phyloP scores from a whole-genome alignment of 352 stramenopile genomes.

The Phytophthora rubi region DNA sequence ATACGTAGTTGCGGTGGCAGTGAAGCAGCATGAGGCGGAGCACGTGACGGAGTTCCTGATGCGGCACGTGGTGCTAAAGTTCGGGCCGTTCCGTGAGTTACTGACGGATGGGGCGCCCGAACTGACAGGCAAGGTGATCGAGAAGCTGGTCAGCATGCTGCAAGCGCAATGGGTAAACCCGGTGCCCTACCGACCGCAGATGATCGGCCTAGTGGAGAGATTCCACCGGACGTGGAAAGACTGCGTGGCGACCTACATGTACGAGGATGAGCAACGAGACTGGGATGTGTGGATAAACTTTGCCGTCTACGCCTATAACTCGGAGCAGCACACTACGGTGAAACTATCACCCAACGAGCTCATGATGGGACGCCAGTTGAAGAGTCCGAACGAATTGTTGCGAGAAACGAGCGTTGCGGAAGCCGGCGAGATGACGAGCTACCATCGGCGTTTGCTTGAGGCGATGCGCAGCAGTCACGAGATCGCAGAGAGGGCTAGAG shows the following conservation, averaged over 20 bases:
- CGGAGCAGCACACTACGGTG: not conserved
- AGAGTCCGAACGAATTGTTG: not conserved
- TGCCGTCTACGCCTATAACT: not conserved
- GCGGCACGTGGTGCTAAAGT: no score
- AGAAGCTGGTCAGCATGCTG: not conserved
- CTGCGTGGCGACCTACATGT: not conserved
- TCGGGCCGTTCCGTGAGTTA: not conserved
- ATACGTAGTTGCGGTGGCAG: not conserved
- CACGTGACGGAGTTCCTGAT: not conserved
- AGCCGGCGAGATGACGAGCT: not conserved
- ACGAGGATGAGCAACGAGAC: not conserved
- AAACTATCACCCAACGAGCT: not conserved
- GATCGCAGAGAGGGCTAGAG: not conserved
- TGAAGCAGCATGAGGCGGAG: not conserved
- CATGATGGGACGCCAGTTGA: not conserved
- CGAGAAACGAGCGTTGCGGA: not conserved
- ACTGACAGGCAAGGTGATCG: not conserved
- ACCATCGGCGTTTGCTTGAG: not conserved
- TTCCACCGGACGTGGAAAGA: not conserved
- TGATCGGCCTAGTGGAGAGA: not conserved
- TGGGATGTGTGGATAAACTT: not conserved
- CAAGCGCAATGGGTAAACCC: not conserved
- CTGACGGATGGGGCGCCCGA: not conserved
- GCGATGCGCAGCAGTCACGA: not conserved
- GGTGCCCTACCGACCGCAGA: not conserved